Evolutionary conservation across 2,329 filamentous ascomycete species (phyloP), one percentile per base, ranked within the genome.

Genomic region (Alternaria burnsii): DNA sequence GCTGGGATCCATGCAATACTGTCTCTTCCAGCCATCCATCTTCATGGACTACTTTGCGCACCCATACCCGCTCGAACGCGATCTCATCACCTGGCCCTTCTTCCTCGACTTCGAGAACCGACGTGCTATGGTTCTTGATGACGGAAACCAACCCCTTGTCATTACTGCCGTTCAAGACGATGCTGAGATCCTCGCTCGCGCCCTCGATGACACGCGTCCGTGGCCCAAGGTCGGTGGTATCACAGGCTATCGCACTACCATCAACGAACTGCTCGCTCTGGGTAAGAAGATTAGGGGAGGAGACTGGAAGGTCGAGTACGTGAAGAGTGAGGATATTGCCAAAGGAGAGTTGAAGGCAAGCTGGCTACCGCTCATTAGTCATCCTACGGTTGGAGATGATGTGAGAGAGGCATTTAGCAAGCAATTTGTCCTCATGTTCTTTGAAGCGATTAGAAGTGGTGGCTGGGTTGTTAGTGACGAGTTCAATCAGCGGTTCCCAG

Each of bases 21-120:
- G 77, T 0, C 75, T 87, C 0, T 87, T 88, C 65, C 84, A 87
- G 38, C 83, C 83, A 0, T 85, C 84, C 0, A 65, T 86, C 1
- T 86, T 87, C 67, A 67, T 84, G 24, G 80, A 88, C 70, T 88
- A 88, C 73, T 77, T 87, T 34, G 84, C 83, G 1, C 82, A 76
- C 52, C 86, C 86, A 0, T 70, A 83, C 57, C 77, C 80, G 42
- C 81, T 85, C 0, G 71, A 81, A 7, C 83, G 81, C 36, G 75
- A 84, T 32, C 66, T 88, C 3, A 53, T 67, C 32, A 77, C 74
- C 1, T 77, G 72, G 74, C 66, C 74, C 0, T 75, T 76, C 51
- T 75, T 78, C 64, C 44, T 76, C 36, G 74, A 77, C 36, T 73
- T 71, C 8, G 59, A 73, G 14, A 65, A 57, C 4, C 55, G 76